Evolutionary conservation across 768 basidiomycete genomes (phyloP).

Genomic region (Serendipita sp.): DNA sequence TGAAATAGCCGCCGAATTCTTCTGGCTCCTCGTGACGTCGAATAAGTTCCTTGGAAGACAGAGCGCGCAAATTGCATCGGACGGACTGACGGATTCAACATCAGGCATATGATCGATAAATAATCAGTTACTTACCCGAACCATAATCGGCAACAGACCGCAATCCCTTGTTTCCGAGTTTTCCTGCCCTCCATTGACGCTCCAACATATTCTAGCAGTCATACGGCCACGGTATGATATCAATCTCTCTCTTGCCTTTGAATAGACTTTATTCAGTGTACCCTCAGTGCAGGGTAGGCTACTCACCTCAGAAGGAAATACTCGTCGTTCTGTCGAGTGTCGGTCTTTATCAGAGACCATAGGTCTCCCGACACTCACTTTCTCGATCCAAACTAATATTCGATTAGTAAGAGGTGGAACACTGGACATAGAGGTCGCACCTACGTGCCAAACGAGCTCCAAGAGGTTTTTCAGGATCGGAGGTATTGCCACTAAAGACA

Average conservation of each 20-base stretch:
- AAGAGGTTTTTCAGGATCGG: background rate
- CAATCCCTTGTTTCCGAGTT: conserved; percentile 66
- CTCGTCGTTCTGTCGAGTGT: conserved; percentile 52
- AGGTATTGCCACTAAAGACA: conserved; percentile 68
- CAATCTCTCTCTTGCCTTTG: conserved; percentile 80
- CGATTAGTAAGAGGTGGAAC: background rate
- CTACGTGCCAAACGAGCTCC: conserved; percentile 42
- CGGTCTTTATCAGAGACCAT: conserved; percentile 76
- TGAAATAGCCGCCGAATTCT: conserved; percentile 97
- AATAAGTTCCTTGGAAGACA: conserved; percentile 79
- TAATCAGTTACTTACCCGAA: conserved; percentile 50
- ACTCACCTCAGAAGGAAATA: conserved; percentile 79
- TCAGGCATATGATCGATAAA: background rate
- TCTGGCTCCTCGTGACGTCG: conserved; percentile 88
- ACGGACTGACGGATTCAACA: conserved; percentile 43
- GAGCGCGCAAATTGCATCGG: conserved; percentile 75
- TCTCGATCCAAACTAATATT: conserved; percentile 76
- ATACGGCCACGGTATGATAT: conserved; percentile 86
- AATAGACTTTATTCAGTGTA: background rate
- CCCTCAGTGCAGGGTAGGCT: background rate
- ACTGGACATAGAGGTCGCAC: conserved; percentile 19
- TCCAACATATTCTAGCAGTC: conserved; percentile 77
- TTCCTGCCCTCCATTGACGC: conserved; percentile 52
- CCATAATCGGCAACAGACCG: conserved; percentile 91
- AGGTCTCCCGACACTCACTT: conserved; percentile 67